Evolutionary conservation across 2,329 filamentous ascomycete species (phyloP).

Genomic region (Venturia nashicola): DNA sequence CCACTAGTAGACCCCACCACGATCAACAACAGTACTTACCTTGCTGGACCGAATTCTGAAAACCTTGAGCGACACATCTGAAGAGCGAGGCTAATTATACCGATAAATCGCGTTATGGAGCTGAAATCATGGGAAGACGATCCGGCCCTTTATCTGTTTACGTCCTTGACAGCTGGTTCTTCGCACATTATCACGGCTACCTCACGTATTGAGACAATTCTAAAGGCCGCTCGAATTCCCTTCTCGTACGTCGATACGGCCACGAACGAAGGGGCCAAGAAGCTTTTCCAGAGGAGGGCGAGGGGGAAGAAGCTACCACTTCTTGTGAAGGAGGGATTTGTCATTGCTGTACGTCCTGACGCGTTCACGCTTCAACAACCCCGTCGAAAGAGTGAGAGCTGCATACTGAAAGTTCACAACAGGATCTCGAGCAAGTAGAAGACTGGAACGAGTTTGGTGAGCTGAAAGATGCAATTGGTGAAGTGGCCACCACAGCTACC

Average conservation of each 20-base stretch:
- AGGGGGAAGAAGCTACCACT: conserved; percentile 83
- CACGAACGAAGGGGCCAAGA: conserved; percentile 76
- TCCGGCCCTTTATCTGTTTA: conserved; percentile 73
- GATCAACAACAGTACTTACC: not conserved
- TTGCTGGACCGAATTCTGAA: not conserved
- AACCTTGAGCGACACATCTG: not conserved
- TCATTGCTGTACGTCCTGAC: conserved; percentile 7
- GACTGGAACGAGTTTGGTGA: conserved; percentile 99
- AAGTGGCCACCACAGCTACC: conserved; percentile 18
- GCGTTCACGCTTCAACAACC: not conserved
- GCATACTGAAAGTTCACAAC: not conserved
- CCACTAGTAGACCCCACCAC: not conserved
- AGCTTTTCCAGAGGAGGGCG: conserved; percentile 75
- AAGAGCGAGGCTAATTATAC: not conserved
- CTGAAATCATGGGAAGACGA: conserved; percentile 3
- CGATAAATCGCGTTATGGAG: not conserved
- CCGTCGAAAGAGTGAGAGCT: not conserved
- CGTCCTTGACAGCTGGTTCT: conserved; percentile 86
- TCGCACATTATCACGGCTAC: conserved; percentile 95
- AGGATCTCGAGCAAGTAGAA: conserved; percentile 91
- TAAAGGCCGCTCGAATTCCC: conserved; percentile 86
- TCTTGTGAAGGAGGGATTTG: conserved; percentile 73
- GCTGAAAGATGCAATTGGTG: conserved; percentile 68
- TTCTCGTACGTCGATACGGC: conserved; percentile 89
- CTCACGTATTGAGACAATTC: conserved; percentile 87